Base-by-base conservation (phyloP, 257 asterid genomes). In the Rubia yunnanensis region DNA sequence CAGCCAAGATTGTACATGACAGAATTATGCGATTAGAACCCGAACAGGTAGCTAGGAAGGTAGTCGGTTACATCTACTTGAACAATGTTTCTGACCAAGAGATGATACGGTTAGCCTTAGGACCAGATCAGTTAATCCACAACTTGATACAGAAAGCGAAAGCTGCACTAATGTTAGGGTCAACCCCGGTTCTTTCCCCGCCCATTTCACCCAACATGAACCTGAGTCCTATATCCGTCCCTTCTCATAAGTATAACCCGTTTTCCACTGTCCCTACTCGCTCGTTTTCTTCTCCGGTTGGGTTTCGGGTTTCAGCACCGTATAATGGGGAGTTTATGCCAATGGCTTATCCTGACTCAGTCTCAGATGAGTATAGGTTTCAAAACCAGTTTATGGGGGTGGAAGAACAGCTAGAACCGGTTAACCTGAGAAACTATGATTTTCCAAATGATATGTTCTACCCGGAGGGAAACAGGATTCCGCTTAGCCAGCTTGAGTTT, bases 81-180 rank as follows among this genome's bases (percentile, higher is more conserved):
- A 86, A 76, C 41, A 88, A 76, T 55, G 67, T 77, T 35, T 80
- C 94, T 55, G 91, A 82, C 38, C 85, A 87, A n/a, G 96, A 92
- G 62, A 84, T 92, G 89, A 89, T 92, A 44, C 71, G 97, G 20
- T 72, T 89, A 64, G 98, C 98, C 8, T 74, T 85, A 54, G 96
- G 94, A 35, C 96, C 98, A 1, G 95, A 87, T 41, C 66, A 54
- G 73, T 73, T 80, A 66, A 79, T 89, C 73, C 88, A 76, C 39
- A 66, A 69, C 54, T 58, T 87, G 72, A 77, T 87, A 57, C 86
- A 79, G 36, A 71, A 74, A 31, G 91, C 86, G 0, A 88, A 88
- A 71, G 48, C 27, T 5, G 78, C 77, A 0, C 80, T 77, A 5
- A 58, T 66, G 28, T 46, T 78, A n/a, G 77, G 78, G 74, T 66